Evolutionary conservation across 805 yeast species (phyloP).

Genomic region (Yarrowia bubula): DNA sequence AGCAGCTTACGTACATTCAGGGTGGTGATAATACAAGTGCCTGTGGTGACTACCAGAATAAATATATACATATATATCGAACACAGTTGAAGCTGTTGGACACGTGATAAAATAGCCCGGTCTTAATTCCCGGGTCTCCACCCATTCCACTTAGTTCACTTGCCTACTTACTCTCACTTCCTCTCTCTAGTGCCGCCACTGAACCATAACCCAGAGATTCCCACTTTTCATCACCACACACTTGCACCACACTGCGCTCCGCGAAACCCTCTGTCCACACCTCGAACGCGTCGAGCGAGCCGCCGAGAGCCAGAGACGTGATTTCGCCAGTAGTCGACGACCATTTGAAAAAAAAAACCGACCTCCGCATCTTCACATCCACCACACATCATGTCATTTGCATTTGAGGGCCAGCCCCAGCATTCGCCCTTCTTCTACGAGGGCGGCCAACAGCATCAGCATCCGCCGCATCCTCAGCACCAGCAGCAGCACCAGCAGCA

Average conservation of each 20-base stretch:
- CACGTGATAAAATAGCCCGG: too few relatives aligned
- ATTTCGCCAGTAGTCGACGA: neutral
- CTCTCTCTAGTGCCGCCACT: slow-evolving; percentile 1
- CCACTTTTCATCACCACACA: slow-evolving; percentile 26
- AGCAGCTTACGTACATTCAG: too few relatives aligned
- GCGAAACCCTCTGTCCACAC: neutral
- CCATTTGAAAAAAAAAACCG: neutral
- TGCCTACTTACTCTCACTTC: neutral
- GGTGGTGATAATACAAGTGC: too few relatives aligned
- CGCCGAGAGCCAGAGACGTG: neutral
- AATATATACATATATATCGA: too few relatives aligned
- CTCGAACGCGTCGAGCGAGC: slow-evolving; percentile 23
- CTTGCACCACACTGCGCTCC: slow-evolving; percentile 4
- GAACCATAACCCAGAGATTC: slow-evolving; percentile 16
- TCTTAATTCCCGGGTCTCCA: too few relatives aligned
- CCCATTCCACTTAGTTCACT: too few relatives aligned
- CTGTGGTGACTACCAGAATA: too few relatives aligned
- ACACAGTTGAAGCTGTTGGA: too few relatives aligned
- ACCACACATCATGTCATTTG: slow-evolving; percentile 16
- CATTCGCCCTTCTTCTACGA: neutral
- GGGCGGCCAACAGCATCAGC: neutral
- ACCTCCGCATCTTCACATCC: neutral
- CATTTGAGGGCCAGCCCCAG: slow-evolving; percentile 15
- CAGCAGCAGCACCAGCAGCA: slow-evolving; percentile 6
- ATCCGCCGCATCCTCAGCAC: neutral